Conservation (phyloP, 2,329 filamentous ascomycete genomes). For the Alternaria ventricosa region DNA sequence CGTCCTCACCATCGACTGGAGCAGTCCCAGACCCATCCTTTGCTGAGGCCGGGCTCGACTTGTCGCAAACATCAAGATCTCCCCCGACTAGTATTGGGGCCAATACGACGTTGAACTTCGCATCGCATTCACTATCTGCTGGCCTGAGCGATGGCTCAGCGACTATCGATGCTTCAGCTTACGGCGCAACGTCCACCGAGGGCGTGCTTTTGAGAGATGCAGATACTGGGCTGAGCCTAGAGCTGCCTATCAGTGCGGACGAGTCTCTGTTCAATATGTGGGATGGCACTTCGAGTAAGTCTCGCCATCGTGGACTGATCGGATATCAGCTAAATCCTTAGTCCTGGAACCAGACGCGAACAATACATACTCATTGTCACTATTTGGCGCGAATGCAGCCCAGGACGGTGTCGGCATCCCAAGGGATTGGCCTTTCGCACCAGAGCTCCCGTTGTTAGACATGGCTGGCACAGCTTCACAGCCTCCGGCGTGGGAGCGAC, state of each 20-base stretch:
- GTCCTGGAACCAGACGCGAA: not conserved
- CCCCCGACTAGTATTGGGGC: not conserved
- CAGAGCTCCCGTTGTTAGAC: not conserved
- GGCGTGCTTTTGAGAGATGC: conserved; percentile 1
- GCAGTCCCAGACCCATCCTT: not conserved
- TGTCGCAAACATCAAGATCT: not conserved
- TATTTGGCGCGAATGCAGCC: not conserved
- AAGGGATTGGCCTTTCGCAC: not conserved
- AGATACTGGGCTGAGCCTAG: conserved; percentile 6
- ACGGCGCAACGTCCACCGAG: not conserved
- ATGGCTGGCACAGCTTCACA: not conserved
- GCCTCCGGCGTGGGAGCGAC: conserved; percentile 6
- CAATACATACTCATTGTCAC: not conserved
- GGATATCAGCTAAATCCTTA: not conserved
- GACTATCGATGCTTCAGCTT: not conserved
- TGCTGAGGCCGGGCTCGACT: not conserved
- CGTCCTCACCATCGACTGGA: not conserved
- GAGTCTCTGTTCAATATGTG: conserved; percentile 8
- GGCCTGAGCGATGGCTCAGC: not conserved
- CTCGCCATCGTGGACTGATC: not conserved
- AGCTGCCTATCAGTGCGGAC: not conserved
- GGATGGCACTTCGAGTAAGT: not conserved
- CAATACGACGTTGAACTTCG: not conserved
- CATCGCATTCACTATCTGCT: not conserved
- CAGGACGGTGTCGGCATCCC: not conserved